Conservation (phyloP, 2,329 filamentous ascomycete species). For the Fusarium temperatum region DNA sequence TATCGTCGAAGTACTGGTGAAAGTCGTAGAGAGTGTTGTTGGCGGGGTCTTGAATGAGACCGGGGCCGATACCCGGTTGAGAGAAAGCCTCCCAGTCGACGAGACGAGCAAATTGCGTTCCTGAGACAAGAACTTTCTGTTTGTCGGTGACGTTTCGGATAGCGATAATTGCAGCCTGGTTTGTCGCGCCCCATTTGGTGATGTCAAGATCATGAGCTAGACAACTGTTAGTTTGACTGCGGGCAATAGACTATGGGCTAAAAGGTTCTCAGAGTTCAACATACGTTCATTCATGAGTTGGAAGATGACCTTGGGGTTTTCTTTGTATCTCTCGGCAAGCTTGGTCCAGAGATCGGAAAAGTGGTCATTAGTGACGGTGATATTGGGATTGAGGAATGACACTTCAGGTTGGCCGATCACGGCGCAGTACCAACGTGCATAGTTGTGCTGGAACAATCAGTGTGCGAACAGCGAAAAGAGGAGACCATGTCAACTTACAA, state of each 20-base stretch:
- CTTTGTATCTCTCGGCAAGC: background rate
- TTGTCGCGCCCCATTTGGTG: background rate
- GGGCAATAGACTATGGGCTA: accelerated
- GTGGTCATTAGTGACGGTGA: background rate
- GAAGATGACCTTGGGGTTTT: background rate
- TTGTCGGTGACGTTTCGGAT: background rate
- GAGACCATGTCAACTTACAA: background rate
- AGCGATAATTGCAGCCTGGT: background rate
- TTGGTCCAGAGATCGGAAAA: background rate
- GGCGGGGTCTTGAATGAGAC: background rate
- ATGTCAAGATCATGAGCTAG: background rate
- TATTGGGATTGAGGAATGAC: background rate
- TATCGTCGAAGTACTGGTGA: background rate
- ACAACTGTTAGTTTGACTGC: background rate
- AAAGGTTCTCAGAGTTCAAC: background rate
- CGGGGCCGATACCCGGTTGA: background rate
- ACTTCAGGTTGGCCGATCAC: background rate
- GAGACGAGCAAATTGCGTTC: background rate
- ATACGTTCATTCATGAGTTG: background rate
- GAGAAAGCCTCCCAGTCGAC: background rate
- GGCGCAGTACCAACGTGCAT: background rate
- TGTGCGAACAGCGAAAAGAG: too few relatives aligned
- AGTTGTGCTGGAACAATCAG: background rate
- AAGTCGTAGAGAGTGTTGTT: background rate
- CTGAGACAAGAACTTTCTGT: background rate